phyloP scores from a whole-genome alignment of 169 alveolate genomes.

The Cryptosporidium muris region DNA sequence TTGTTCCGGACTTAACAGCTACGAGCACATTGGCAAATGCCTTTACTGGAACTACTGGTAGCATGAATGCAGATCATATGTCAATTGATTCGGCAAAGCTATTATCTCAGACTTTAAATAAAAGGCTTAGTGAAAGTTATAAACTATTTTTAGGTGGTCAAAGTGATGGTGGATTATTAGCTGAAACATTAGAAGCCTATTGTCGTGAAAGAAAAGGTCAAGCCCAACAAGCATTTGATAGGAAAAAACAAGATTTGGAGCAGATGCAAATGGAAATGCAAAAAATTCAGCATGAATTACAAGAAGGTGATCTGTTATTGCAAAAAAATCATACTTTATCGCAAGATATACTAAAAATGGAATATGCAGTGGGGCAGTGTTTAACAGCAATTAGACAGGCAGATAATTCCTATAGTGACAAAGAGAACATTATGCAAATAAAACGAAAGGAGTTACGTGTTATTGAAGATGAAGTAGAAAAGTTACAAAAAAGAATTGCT shows the following conservation, averaged over 20 bases:
- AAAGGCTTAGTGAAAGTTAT: conserved; percentile 53
- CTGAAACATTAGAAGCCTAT: conserved; percentile 65
- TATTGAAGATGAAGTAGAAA: conserved; percentile 64
- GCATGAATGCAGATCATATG: conserved; percentile 1
- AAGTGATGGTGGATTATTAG: conserved; percentile 56
- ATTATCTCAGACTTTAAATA: conserved; percentile 57
- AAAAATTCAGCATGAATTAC: conserved; percentile 53
- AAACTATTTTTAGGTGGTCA: conserved; percentile 52
- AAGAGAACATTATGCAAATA: conserved; percentile 31
- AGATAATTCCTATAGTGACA: conserved; percentile 60
- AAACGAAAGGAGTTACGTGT: conserved; percentile 30
- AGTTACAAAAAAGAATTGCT: conserved; percentile 56
- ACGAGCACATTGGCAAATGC: conserved; percentile 46
- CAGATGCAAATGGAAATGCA: conserved; percentile 68
- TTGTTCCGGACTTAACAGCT: conserved; percentile 21
- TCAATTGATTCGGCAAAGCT: conserved; percentile 45
- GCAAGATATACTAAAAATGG: conserved; percentile 59
- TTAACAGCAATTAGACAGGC: conserved; percentile 35
- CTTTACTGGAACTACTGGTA: conserved; percentile 1
- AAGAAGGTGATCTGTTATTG: conserved; percentile 49
- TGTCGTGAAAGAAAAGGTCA: conserved; percentile 67
- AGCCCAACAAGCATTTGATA: conserved; percentile 67
- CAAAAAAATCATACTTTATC: conserved; percentile 68
- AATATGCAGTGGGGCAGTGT: conserved; percentile 62
- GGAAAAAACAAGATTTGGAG: conserved; percentile 62